Evolutionary conservation across 345 rosid species (phyloP).

Genomic region (Corchorus capsularis): DNA sequence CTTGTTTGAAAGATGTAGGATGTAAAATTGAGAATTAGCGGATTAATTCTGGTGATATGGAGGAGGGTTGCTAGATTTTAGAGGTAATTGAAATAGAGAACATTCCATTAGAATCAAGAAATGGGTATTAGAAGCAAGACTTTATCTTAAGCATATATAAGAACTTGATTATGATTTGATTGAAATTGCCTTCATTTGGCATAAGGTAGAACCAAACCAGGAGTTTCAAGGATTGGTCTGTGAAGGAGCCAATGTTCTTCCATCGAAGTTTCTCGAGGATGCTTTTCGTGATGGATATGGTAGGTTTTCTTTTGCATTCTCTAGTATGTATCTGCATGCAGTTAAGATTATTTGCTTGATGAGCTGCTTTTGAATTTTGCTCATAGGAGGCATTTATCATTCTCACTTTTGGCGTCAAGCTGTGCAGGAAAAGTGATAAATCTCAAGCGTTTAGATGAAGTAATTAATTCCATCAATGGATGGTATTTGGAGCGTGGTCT

Average conservation of each 20-base stretch:
- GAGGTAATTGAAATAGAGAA: not conserved
- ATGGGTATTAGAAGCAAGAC: not conserved
- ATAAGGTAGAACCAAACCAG: constrained; percentile 97
- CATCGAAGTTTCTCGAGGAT: constrained; percentile 75
- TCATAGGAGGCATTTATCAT: constrained; percentile 36
- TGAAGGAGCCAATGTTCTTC: constrained; percentile 97
- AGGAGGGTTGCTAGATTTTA: constrained; percentile 4
- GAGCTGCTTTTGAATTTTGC: constrained; percentile 21
- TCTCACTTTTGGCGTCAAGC: constrained; percentile 65
- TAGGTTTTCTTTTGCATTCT: constrained; percentile 37
- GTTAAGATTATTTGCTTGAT: constrained; percentile 13
- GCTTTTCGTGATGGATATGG: constrained; percentile 76
- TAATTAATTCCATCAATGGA: constrained; percentile 80
- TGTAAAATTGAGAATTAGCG: not conserved
- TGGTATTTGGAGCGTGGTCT: constrained; percentile 98
- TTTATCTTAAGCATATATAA: not conserved
- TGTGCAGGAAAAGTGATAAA: constrained; percentile 95
- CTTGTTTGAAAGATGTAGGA: not conserved
- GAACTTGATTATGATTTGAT: not conserved
- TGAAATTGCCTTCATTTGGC: constrained; percentile 47
- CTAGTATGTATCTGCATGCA: constrained; percentile 24
- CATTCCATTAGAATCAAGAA: not conserved
- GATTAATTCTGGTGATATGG: not conserved
- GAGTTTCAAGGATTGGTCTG: constrained; percentile 88
- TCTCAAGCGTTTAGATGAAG: constrained; percentile 81